phyloP scores from a whole-genome alignment of 2,329 filamentous ascomycete species.

The Alternaria metachromatica region DNA sequence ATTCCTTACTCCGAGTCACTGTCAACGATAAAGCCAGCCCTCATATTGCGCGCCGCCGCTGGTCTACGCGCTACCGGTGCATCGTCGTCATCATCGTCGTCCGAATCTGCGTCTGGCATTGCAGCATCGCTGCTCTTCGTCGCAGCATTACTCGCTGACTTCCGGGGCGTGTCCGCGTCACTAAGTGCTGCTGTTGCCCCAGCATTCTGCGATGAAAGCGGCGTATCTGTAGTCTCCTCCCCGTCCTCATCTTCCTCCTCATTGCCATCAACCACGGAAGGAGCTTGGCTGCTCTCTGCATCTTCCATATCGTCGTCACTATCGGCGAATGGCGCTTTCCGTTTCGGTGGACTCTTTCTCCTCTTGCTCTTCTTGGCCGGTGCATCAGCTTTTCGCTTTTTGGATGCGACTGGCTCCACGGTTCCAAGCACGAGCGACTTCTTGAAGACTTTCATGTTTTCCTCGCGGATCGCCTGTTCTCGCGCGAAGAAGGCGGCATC shows the following conservation, averaged over 20 bases:
- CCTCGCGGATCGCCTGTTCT: conserved; percentile 71
- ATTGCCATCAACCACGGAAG: conserved; percentile 32
- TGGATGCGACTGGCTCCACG: conserved; percentile 38
- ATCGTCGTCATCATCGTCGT: conserved; percentile 52
- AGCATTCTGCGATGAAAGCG: conserved; percentile 48
- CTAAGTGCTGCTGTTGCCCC: conserved; percentile 9
- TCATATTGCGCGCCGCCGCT: conserved; percentile 43
- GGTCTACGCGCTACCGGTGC: conserved; percentile 44
- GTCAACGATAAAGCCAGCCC: conserved; percentile 54
- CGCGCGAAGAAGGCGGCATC: conserved; percentile 77
- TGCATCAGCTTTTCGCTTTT: conserved; percentile 45
- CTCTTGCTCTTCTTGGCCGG: conserved; percentile 33
- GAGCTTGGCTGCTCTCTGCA: conserved; percentile 33
- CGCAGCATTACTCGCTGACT: background rate
- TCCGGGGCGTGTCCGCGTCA: conserved; percentile 23
- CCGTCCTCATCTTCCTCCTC: conserved; percentile 37
- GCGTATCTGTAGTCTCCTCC: conserved; percentile 49
- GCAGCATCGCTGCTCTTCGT: conserved; percentile 24
- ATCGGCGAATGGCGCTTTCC: conserved; percentile 39
- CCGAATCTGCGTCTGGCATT: conserved; percentile 40
- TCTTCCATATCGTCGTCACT: conserved; percentile 35
- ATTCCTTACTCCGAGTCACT: conserved; percentile 50
- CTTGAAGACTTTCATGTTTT: conserved; percentile 58
- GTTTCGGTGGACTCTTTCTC: conserved; percentile 40
- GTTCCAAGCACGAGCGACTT: conserved; percentile 53